These are phyloP conservation scores for Eleusine indica DNA, from an alignment of 176 grass and related monocot genomes.

Conservation along the genomic window DNA sequence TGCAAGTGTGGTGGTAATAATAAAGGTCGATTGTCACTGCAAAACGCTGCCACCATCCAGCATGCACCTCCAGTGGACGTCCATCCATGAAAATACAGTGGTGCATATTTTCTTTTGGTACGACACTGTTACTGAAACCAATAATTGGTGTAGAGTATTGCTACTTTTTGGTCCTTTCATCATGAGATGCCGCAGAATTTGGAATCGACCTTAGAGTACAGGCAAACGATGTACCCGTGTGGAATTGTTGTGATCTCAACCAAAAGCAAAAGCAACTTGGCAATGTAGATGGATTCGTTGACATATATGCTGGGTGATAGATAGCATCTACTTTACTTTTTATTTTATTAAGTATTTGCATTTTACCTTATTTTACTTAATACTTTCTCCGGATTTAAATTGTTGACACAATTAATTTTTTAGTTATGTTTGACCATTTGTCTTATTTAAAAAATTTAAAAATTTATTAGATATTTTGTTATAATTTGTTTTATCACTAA, in stretches of 20 bases:
- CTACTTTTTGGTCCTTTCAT: neutral
- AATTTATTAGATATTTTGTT: too few relatives aligned
- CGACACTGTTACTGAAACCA: conserved; percentile 21
- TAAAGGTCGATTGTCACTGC: neutral
- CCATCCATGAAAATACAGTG: conserved; percentile 25
- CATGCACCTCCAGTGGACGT: neutral
- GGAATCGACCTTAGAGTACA: neutral
- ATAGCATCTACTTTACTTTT: neutral
- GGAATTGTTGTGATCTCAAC: neutral
- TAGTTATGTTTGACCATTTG: too few relatives aligned
- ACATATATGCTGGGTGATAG: neutral
- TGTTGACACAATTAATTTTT: too few relatives aligned
- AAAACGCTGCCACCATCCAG: neutral
- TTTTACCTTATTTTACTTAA: neutral
- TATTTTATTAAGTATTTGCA: neutral
- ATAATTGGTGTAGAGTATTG: conserved; percentile 27
- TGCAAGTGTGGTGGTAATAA: neutral
- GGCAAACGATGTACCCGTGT: conserved; percentile 4
- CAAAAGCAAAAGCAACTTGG: conserved; percentile 7
- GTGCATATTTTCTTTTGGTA: conserved; percentile 19
- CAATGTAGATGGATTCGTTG: conserved; percentile 7
- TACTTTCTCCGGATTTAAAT: neutral
- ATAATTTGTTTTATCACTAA: too few relatives aligned
- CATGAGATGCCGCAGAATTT: conserved; percentile 27
- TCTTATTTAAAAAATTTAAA: too few relatives aligned